Conservation (phyloP, 1,139 yeast species). For the Yamadazyma kanchanaburiensis region DNA sequence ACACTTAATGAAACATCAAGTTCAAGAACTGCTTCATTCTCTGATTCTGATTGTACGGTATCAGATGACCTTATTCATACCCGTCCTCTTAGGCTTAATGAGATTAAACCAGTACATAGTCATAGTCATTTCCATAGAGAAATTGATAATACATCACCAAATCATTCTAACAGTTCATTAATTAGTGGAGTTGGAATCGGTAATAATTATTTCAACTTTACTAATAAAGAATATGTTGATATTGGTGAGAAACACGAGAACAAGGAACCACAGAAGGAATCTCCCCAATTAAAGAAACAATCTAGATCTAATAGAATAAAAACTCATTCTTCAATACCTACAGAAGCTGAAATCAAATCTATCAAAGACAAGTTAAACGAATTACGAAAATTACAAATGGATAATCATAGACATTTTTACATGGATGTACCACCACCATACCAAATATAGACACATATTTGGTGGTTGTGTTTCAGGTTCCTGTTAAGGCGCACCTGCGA, state of each 20-base stretch:
- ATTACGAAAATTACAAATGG: constrained; percentile 12
- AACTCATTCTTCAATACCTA: too few relatives aligned
- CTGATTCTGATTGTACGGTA: background rate
- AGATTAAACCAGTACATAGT: constrained; percentile 13
- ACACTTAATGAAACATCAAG: background rate
- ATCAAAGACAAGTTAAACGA: constrained; percentile 19
- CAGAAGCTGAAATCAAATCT: constrained; percentile 28
- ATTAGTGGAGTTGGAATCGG: constrained; percentile 37
- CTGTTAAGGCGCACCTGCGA: too few relatives aligned
- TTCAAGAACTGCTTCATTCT: background rate
- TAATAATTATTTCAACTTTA: constrained; percentile 31
- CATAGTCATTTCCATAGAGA: constrained; percentile 17
- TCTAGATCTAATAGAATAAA: too few relatives aligned
- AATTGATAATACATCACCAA: constrained; percentile 13
- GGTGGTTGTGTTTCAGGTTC: too few relatives aligned
- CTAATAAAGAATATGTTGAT: constrained; percentile 24
- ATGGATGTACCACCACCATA: constrained; percentile 16
- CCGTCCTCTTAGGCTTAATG: constrained; percentile 19
- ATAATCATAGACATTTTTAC: constrained; percentile 12
- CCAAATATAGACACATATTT: constrained; percentile 11
- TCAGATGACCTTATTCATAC: constrained; percentile 22
- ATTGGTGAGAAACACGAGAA: constrained; percentile 11
- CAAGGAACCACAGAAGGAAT: background rate
- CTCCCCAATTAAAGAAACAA: too few relatives aligned
- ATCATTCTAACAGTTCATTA: constrained; percentile 15